phyloP scores from a whole-genome alignment of 2,329 filamentous ascomycete species.

The Sporothrix variecibatus region DNA sequence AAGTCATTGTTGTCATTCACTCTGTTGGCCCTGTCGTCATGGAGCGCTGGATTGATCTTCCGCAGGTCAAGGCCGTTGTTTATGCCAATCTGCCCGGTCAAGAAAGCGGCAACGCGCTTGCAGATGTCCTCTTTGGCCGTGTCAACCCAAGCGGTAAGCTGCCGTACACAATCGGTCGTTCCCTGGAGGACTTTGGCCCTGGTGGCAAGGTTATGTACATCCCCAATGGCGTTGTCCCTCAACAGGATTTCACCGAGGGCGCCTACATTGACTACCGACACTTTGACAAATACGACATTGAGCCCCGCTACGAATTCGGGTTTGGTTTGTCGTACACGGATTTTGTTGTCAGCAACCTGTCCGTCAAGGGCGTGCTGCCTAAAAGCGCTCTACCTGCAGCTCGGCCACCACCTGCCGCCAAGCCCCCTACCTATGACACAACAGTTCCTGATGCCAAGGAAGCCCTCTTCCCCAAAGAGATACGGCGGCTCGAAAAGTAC shows the following conservation, averaged over 20 bases:
- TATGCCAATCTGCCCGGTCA: conserved; percentile 86
- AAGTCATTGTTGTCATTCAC: conserved; percentile 83
- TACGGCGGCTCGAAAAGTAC: conserved; percentile 66
- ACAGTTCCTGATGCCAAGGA: conserved; percentile 56
- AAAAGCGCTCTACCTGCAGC: conserved; percentile 48
- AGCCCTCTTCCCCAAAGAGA: conserved; percentile 58
- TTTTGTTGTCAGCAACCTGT: conserved; percentile 62
- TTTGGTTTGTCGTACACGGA: conserved; percentile 80
- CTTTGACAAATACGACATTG: conserved; percentile 75
- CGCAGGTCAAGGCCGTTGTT: conserved; percentile 75
- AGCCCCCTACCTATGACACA: conserved; percentile 58
- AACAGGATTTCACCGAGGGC: conserved; percentile 81
- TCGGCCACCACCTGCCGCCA: conserved; percentile 44
- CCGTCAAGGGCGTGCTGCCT: conserved; percentile 48
- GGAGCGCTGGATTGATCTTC: conserved; percentile 77
- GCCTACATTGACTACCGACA: conserved; percentile 88
- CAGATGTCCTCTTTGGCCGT: conserved; percentile 76
- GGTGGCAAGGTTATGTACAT: conserved; percentile 69
- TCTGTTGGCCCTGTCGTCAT: conserved; percentile 80
- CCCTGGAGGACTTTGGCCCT: conserved; percentile 73
- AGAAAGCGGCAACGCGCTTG: conserved; percentile 80
- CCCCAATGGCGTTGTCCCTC: conserved; percentile 69
- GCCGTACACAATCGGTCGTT: conserved; percentile 82
- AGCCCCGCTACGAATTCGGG: conserved; percentile 82
- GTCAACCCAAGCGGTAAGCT: conserved; percentile 76